Evolutionary conservation across 169 alveolate species (phyloP), one percentile per base, ranked within the genome.

Genomic region (Babesia gibsoni): DNA sequence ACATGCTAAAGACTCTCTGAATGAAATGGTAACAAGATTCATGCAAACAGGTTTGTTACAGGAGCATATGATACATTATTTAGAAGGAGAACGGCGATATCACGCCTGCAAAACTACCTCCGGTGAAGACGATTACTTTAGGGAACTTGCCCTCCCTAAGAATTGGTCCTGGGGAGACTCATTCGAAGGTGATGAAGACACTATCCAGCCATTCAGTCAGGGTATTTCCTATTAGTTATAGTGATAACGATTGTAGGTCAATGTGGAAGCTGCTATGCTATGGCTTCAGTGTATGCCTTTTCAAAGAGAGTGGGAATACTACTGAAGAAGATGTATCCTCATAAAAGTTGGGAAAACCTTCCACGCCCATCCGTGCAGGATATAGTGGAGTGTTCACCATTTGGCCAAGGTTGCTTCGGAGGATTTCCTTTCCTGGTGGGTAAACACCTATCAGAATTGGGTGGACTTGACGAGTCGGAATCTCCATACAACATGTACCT

Each of bases 241-340:
- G 16, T 4, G 2, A 39, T 39, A 58, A 20, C 53, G 64, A 1
- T 67, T 52, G 33, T 52, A 61, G 72, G 72, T 30, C 90, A 91
- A 29, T 96, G 99, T 72, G 99, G 99, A 20, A 94, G 97, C 33
- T 96, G 99, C 67, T 96, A 96, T 86, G 93, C 96, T 20, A 79
- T 92, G 50, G 77, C 98, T 22, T 84, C 96, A 36, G 82, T 91
- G 14, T 88, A 73, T 46, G 82, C 82, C 23, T 81, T 95, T 14
- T 94, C 91, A 56, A 92, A 92, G 41, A 70, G 99, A 35, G 54
- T 90, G 39, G 94, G 92, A 68, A 86, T 95, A 36, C 42, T 53
- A 50, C 73, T 92, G 48, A 75, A 77, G 22, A 90, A 89, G 56
- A 59, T 72, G 39, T 74, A 84, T 29, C 83, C 79, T 14, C 81